Base-by-base conservation (phyloP, 495 filamentous ascomycete genomes). In the Thermochaetoides thermophila region DNA sequence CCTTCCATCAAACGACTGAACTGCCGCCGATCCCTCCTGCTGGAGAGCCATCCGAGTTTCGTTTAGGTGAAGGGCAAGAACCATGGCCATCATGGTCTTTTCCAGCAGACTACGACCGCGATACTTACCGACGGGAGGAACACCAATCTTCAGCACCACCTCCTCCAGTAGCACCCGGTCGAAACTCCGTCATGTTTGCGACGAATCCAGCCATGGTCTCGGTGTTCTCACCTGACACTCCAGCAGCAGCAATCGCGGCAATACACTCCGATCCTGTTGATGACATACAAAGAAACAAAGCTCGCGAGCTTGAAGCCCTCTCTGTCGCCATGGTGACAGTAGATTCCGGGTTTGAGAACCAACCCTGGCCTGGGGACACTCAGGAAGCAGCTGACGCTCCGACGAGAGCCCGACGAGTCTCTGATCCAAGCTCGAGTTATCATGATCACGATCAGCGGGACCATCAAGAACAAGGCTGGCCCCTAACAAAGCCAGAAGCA, bases 251-350 rank as follows among this genome's bases (percentile, higher is more conserved):
- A 14, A 38, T 27, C 21, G 43, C 52, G 13, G 44, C 44, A 5
- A 17, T 24, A 7, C 8, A 12, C 18, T 11, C 23, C 13, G 18
- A 22, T 9, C 16, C 24, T 12, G 23, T 6, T 14, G n/a, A n/a
- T n/a, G n/a, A n/a, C n/a, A n/a, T n/a, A n/a, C n/a, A n/a, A n/a
- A n/a, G n/a, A n/a, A n/a, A n/a, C n/a, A n/a, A n/a, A n/a, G 42
- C 40, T 13, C 43, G 51, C 16, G 62, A 71, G 14, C 50, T 68
- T 17, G 64, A 59, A 33, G 58, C 62, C 1, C 45, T 71, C 11
- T 62, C 63, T 12, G 55, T 55, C 17, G 67, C 67, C 17, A 66
- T 71, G 65, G 62, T 71, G 57, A 69, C 67, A 4, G 63, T 71
- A 6, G 67, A 68, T 40, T 64, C 65, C 34, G 63, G 63, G 8